Conservation (phyloP, 1,284 basidiomycete genomes). For the Mycena sp. region DNA sequence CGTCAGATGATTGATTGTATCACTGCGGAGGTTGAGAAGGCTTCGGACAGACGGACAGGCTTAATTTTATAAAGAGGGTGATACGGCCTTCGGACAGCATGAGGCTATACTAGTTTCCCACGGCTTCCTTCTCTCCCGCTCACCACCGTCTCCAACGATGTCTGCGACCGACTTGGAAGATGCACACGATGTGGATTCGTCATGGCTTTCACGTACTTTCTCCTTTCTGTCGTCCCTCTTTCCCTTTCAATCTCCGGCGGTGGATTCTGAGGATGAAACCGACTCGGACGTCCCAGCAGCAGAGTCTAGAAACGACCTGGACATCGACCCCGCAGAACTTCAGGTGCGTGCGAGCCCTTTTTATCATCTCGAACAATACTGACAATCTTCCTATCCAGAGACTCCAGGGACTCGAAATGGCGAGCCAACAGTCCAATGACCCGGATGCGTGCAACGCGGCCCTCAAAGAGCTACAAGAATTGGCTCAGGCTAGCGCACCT, state of each 20-base stretch:
- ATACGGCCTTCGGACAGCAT: background rate
- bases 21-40: too few species aligned
- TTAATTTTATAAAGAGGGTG: too few species aligned
- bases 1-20: too few species aligned
- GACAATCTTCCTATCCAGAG: background rate
- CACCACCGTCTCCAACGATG: slow-evolving; percentile 7
- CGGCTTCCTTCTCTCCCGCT: background rate
- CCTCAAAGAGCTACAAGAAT: slow-evolving; percentile 8
- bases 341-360: slow-evolving; percentile 2
- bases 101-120: background rate
- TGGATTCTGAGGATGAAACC: background rate
- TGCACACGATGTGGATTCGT: background rate
- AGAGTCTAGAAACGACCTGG: background rate
- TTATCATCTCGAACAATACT: background rate
- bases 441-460: background rate
- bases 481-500: background rate
- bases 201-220: background rate
- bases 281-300: background rate
- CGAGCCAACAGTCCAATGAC: slow-evolving; percentile 12
- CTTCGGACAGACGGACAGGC: too few species aligned
- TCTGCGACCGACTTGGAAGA: background rate
- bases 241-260: background rate
- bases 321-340: slow-evolving; percentile 8
- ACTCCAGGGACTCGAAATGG: slow-evolving; percentile 9
- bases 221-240: background rate